Evolutionary conservation across 1,284 basidiomycete genomes (phyloP).

Genomic region (Tetrapyrgos nigripes): DNA sequence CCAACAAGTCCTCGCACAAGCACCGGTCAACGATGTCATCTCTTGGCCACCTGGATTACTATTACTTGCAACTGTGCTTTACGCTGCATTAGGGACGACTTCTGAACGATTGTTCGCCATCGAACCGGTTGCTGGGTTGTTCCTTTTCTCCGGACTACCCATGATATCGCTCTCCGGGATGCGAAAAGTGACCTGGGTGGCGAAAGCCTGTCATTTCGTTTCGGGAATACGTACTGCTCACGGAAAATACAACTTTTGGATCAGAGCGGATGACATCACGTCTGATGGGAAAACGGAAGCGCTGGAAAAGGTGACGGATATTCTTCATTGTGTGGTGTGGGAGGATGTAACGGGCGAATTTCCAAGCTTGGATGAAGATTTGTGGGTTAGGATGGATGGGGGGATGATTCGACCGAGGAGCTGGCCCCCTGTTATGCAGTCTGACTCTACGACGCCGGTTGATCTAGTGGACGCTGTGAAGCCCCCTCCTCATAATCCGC

Average conservation of each 20-base stretch:
- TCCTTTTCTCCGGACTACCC: constrained; percentile 29
- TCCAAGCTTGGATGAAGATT: not conserved
- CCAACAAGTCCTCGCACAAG: constrained; percentile 24
- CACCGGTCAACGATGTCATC: constrained; percentile 35
- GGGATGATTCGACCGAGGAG: constrained; percentile 4
- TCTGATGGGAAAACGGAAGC: constrained; percentile 20
- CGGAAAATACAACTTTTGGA: constrained; percentile 30
- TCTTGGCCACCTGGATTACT: constrained; percentile 36
- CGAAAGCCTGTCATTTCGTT: constrained; percentile 31
- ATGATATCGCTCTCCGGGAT: constrained; percentile 29
- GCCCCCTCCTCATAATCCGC: not conserved
- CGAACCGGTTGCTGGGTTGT: constrained; percentile 29
- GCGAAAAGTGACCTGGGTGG: constrained; percentile 27
- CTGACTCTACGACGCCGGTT: not conserved
- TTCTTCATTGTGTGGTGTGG: constrained; percentile 4
- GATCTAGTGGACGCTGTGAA: not conserved
- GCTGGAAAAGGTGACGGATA: constrained; percentile 19
- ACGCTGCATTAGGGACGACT: constrained; percentile 30
- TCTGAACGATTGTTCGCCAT: constrained; percentile 32
- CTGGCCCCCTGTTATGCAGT: no score
- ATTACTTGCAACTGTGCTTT: constrained; percentile 33
- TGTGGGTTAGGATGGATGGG: not conserved
- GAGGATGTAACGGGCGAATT: not conserved
- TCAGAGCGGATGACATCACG: constrained; percentile 24
- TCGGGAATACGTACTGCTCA: constrained; percentile 25